Evolutionary conservation across 2,329 filamentous ascomycete species (phyloP).

Genomic region (Neoascochyta sp.): DNA sequence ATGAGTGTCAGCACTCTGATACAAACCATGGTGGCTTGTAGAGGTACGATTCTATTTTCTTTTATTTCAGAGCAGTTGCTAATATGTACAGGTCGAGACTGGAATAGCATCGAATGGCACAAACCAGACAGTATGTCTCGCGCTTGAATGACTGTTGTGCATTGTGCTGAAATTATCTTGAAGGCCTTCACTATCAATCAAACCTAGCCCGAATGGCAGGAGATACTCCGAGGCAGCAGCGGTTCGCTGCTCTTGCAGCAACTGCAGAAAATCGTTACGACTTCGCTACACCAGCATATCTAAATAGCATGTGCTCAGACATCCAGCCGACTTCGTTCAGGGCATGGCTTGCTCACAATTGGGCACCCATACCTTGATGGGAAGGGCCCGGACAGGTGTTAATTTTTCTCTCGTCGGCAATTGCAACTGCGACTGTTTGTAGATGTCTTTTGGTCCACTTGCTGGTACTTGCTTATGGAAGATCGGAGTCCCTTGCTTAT

Average conservation of each 20-base stretch:
- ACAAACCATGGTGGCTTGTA: constrained; percentile 43
- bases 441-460: too few relatives aligned
- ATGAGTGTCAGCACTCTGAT: constrained; percentile 60
- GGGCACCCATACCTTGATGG: constrained; percentile 33
- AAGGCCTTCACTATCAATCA: constrained; percentile 48
- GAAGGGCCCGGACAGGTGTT: too few relatives aligned
- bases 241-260: constrained; percentile 59
- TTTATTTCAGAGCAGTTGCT: constrained; percentile 2
- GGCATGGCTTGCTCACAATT: constrained; percentile 39
- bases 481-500: too few relatives aligned
- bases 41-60: constrained; percentile 16
- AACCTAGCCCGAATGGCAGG: constrained; percentile 36
- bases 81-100: constrained; percentile 23
- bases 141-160: too few relatives aligned
- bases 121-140: constrained; percentile 40
- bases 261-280: constrained; percentile 67
- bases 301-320: constrained; percentile 51
- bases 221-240: constrained; percentile 37
- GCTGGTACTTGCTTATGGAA: too few relatives aligned
- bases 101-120: constrained; percentile 41
- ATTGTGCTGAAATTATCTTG: background rate
- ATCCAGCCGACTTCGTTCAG: constrained; percentile 36
- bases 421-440: too few relatives aligned
- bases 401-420: too few relatives aligned
- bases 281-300: constrained; percentile 54